A percentile compares a stretch with the other conserved stretches of the same genome.
phyloP scores from a whole-genome alignment of 2,329 filamentous ascomycete genomes.

The Xylaria multiplex region DNA sequence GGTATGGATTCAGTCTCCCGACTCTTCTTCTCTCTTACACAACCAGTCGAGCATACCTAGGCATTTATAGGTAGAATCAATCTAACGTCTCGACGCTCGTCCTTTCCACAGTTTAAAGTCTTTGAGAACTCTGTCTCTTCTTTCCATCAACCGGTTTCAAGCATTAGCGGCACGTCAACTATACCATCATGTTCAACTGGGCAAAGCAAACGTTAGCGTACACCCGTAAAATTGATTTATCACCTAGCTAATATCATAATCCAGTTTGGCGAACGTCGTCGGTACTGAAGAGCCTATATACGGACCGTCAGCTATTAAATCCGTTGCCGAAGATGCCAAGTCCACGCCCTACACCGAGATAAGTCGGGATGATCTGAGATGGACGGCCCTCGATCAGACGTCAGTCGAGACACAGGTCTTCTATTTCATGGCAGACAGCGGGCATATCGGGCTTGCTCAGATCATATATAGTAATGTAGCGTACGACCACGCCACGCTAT shows the following conservation, averaged over 20 bases:
- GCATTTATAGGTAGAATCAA: constrained; percentile 10
- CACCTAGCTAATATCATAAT: constrained; percentile 42
- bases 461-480: constrained; percentile 98
- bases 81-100: constrained; percentile 3
- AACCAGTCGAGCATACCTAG: constrained; percentile 8
- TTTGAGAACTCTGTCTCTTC: not conserved
- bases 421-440: constrained; percentile 84
- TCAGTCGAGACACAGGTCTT: constrained; percentile 95
- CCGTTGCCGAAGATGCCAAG: constrained; percentile 83
- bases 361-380: constrained; percentile 81
- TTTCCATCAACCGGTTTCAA: not conserved
- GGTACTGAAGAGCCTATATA: constrained; percentile 98
- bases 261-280: constrained; percentile 79
- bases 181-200: constrained; percentile 86
- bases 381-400: constrained; percentile 83
- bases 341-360: constrained; percentile 83
- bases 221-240: constrained; percentile 35
- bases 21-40: constrained; percentile 31
- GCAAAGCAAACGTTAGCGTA: constrained; percentile 83
- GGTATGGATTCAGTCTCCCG: constrained; percentile 13
- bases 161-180: constrained; percentile 2
- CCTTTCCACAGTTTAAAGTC: constrained; percentile 1
- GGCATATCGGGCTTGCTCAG: constrained; percentile 81
- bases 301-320: constrained; percentile 85
- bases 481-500: constrained; percentile 63